Evolutionary conservation across 2,329 filamentous ascomycete genomes (phyloP).

Genomic region (Fusarium sublunatum): DNA sequence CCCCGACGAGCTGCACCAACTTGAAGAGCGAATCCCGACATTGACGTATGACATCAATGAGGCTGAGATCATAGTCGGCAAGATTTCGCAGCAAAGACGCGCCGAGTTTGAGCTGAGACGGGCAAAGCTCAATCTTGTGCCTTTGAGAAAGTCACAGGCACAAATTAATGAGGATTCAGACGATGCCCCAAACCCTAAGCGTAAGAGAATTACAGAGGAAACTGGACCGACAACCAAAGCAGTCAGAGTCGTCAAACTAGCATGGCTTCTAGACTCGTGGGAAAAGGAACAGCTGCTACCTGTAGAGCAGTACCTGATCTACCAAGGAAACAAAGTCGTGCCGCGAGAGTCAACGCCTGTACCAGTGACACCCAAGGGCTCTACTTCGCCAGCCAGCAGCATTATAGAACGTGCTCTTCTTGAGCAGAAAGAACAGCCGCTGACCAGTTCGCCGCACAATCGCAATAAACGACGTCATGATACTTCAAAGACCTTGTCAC

Average conservation of each 20-base stretch:
- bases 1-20: constrained; percentile 68
- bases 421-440: constrained; percentile 19
- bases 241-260: constrained; percentile 67
- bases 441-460: constrained; percentile 17
- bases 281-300: constrained; percentile 59
- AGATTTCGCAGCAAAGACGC: constrained; percentile 74
- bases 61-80: constrained; percentile 79
- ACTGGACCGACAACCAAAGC: constrained; percentile 27
- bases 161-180: constrained; percentile 2
- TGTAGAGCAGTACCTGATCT: constrained; percentile 63
- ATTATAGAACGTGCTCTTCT: constrained; percentile 41
- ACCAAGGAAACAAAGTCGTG: constrained; percentile 58
- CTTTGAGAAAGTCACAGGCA: constrained; percentile 23
- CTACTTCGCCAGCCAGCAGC: constrained; percentile 23
- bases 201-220: constrained; percentile 28
- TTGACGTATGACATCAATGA: constrained; percentile 78
- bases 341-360: constrained; percentile 4
- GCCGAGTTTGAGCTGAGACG: constrained; percentile 82
- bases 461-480: constrained; percentile 20
- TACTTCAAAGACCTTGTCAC: constrained; percentile 8
- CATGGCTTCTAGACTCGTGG: constrained; percentile 68
- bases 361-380: constrained; percentile 1
- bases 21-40: constrained; percentile 73
- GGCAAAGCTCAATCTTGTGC: constrained; percentile 69
- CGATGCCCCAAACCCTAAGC: constrained; percentile 28